Base-by-base conservation (phyloP, 2,329 filamentous ascomycete genomes). In the Clarireedia monteithiana region DNA sequence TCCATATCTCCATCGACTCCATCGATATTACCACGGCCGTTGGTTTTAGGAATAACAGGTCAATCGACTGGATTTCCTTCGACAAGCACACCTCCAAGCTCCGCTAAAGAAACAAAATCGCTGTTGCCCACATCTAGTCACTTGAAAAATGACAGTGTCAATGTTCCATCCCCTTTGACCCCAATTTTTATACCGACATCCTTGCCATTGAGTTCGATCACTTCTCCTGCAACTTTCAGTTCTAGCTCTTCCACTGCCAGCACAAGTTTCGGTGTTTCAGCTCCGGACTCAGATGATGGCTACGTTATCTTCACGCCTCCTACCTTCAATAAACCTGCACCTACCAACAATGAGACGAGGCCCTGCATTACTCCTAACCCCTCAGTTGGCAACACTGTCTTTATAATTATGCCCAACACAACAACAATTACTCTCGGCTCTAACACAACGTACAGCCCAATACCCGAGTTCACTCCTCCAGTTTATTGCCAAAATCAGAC, bases 381-480 rank as follows among this genome's bases (percentile, higher is more conserved):
- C 10, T 26, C 44, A 6, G 17, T 45, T 14, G 40, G 20, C 14
- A 46, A 55, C 5, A 67, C 63, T 38, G 36, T 62, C 12, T 67
- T 55, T 49, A 42, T 46, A 4, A 56, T 68, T 17, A 23, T 63
- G 10, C 62, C 64, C 15, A 68, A 66, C 45, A 64, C 64, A 1
- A 64, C 53, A 14, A 67, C 63, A 20, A 53, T 62, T 9, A 66
- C 46, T n/a, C 48, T 47, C 7, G 62, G 62, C 51, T 23, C 44
- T 2, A 57, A 62, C 12, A 55, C 51, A 9, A 55, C 60, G 6
- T 59, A 59, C n/a, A 46, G 39, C 5, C 12, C 34, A 24, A 42
- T 50, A 7, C 58, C 63, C 27, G 64, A 68, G 56, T 64, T 64
- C 36, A 67, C 62, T 1, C 62, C 62, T 6, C 65, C 66, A 49